Evolutionary conservation across 768 basidiomycete genomes (phyloP).

Genomic region (Mycena metata): DNA sequence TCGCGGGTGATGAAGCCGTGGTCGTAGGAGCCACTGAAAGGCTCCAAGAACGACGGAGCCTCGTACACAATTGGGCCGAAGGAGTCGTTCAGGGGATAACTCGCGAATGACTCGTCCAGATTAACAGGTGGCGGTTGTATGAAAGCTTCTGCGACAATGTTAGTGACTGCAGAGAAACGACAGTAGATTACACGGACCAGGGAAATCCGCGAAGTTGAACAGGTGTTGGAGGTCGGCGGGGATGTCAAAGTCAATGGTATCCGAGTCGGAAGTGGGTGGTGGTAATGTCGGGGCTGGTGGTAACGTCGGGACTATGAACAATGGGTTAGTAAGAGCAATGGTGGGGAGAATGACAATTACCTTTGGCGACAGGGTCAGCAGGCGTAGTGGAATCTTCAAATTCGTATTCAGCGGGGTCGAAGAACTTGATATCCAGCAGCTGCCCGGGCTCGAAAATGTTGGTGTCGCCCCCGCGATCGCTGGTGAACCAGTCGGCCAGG

Average conservation of each 20-base stretch:
- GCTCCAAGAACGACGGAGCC: constrained; percentile 8
- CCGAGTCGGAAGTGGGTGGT: not conserved
- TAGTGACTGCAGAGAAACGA: not conserved
- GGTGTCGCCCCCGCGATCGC: constrained; percentile 41
- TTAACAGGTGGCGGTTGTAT: not conserved
- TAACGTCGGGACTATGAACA: too few relatives aligned
- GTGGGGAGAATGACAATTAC: not conserved
- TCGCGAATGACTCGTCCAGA: not conserved
- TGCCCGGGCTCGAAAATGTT: constrained; percentile 42
- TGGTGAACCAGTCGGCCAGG: constrained; percentile 55
- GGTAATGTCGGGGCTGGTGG: constrained; percentile 4
- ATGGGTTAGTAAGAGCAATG: not conserved
- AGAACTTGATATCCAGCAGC: constrained; percentile 51
- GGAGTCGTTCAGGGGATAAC: not conserved
- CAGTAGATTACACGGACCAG: not conserved
- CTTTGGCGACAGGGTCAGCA: constrained; percentile 13
- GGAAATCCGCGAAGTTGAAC: constrained; percentile 7
- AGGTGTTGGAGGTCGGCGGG: not conserved
- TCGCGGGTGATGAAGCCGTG: constrained; percentile 7
- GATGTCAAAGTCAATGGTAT: constrained; percentile 7
- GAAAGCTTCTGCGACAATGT: not conserved
- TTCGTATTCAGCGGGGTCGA: constrained; percentile 41
- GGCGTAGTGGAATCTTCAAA: constrained; percentile 4
- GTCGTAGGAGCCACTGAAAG: not conserved
- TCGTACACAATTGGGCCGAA: constrained; percentile 15